Conservation (phyloP, 1,284 basidiomycete genomes). For the Malassezia sp. region DNA sequence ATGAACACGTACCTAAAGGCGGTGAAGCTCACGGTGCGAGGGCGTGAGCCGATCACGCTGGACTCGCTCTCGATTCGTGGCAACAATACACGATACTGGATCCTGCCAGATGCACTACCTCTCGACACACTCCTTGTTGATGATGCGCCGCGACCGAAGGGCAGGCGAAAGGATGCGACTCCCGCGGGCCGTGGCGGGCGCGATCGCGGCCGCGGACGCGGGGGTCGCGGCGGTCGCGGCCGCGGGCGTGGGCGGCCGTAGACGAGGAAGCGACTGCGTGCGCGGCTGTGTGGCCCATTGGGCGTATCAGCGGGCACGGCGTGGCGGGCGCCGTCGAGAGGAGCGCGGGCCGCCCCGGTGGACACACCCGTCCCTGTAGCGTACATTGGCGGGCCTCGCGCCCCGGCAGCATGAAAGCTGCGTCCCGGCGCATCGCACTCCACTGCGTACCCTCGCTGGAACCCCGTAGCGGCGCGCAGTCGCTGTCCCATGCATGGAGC, state of each 20-base stretch:
- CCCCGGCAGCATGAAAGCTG: too few relatives aligned
- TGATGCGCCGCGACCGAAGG: constrained; percentile 89
- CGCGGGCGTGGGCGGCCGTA: constrained; percentile 13
- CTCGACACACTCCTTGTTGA: constrained; percentile 92
- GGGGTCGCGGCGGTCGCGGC: constrained; percentile 11
- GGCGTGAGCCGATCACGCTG: constrained; percentile 63
- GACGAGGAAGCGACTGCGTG: too few relatives aligned
- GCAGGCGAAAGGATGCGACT: constrained; percentile 36
- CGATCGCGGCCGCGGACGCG: constrained; percentile 13
- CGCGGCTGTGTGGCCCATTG: too few relatives aligned
- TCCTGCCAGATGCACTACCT: constrained; percentile 88
- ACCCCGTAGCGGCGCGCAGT: too few relatives aligned
- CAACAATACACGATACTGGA: constrained; percentile 64
- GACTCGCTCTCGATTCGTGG: constrained; percentile 47
- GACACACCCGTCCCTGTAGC: too few relatives aligned
- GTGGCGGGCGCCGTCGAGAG: too few relatives aligned
- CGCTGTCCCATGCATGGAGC: too few relatives aligned
- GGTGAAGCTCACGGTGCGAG: constrained; percentile 84
- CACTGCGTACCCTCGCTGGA: too few relatives aligned
- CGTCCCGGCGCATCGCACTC: too few relatives aligned
- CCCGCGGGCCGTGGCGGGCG: constrained; percentile 7
- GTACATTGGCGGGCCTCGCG: too few relatives aligned
- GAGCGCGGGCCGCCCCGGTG: too few relatives aligned
- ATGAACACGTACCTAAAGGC: constrained; percentile 97
- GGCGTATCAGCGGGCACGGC: too few relatives aligned